Conservation (phyloP, 441 rosid genomes). For the Populus hybrid region DNA sequence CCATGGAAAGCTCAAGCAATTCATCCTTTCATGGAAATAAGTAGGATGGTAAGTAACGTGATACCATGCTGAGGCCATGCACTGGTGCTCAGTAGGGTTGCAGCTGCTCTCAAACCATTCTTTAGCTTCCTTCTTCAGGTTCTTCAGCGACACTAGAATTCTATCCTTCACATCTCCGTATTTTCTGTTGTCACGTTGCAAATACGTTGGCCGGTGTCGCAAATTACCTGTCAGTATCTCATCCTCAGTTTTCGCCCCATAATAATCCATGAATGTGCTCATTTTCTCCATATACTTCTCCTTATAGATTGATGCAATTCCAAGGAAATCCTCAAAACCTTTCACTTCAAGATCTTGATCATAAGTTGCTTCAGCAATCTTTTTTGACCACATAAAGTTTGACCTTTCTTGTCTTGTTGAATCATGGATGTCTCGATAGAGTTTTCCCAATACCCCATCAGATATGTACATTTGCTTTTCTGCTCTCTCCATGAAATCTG, state of each 20-base stretch:
- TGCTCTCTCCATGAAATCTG: slow-evolving; percentile 84
- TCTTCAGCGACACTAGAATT: slow-evolving; percentile 50
- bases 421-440: slow-evolving; percentile 56
- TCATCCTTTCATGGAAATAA: slow-evolving; percentile 30
- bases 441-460: slow-evolving; percentile 63
- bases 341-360: slow-evolving; percentile 65
- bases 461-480: slow-evolving; percentile 65
- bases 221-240: slow-evolving; percentile 88
- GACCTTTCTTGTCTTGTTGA: slow-evolving; percentile 25
- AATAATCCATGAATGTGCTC: slow-evolving; percentile 61
- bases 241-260: slow-evolving; percentile 61
- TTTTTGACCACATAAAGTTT: slow-evolving; percentile 37
- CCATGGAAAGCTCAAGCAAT: slow-evolving; percentile 84
- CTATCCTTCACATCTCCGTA: slow-evolving; percentile 81
- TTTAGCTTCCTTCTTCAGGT: slow-evolving; percentile 56
- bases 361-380: slow-evolving; percentile 39
- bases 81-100: slow-evolving; percentile 28
- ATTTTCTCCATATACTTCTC: slow-evolving; percentile 63
- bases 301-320: slow-evolving; percentile 47
- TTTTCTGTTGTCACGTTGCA: slow-evolving; percentile 75
- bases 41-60: slow-evolving; percentile 66
- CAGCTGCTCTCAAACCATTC: slow-evolving; percentile 72
- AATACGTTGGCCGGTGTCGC: slow-evolving; percentile 47
- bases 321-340: slow-evolving; percentile 54
- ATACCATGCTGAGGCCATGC: slow-evolving; percentile 87